Evolutionary conservation across 2,329 filamentous ascomycete species (phyloP), one percentile per base, ranked within the genome.

Genomic region (Xylariaceae sp.): DNA sequence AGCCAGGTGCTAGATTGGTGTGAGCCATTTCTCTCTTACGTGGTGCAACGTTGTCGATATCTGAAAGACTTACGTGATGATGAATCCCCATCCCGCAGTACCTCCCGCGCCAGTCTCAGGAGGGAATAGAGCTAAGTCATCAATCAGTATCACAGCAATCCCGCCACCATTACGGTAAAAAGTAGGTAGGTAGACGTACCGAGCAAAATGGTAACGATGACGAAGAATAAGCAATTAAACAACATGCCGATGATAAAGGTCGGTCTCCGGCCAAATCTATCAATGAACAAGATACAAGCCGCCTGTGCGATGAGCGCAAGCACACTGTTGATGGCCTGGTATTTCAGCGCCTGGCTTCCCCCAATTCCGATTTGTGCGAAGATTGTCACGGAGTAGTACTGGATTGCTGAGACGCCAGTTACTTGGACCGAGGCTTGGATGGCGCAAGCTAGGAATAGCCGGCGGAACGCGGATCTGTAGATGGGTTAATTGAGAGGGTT

Each of bases 371-470:
- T 88, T 64, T 88, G 80, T 1, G 69, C 71, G 69, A 87, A 90
- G 59, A 89, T 89, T 2, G 64, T 69, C 16, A 86, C 80, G 0
- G 83, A 85, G 69, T 87, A 90, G 69, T 90, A 91, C 65, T 91
- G 87, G 58, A 90, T 90, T 1, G 85, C 84, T 1, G 78, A 82
- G 0, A 87, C 85, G 58, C 88, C 88, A 0, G 88, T 91, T 85
- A 92, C 89, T 66, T 91, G 88, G 2, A 86, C 76, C 0, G 81
- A 83, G 0, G 84, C 87, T 66, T 91, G 88, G 1, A 90, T 72
- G 1, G 87, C 77, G 60, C 80, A 82, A 33, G 84, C 85, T 10
- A 91, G 75, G 66, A 90, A 84, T 6, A 91, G 75, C 14, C 88
- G 81, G 31, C 88, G 84, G 75, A 90, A 88, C 34, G 79, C 84